Conservation (phyloP, 805 yeast species). For the Candida orba region DNA sequence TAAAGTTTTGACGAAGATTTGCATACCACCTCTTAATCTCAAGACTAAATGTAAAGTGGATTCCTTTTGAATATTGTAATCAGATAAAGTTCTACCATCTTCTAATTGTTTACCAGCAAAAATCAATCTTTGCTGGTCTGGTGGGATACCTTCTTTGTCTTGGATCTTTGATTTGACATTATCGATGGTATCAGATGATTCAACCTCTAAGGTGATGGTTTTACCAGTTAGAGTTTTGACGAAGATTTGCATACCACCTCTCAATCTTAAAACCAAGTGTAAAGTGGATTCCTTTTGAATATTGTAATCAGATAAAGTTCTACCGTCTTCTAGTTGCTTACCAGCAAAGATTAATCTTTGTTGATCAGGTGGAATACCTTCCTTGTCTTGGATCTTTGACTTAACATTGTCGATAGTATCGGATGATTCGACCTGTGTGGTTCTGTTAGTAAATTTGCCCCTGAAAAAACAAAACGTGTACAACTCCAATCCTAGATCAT, state of each 20-base stretch:
- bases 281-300: slow-evolving; percentile 88
- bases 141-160: slow-evolving; percentile 96
- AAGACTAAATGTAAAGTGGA: slow-evolving; percentile 77
- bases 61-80: slow-evolving; percentile 93
- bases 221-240: slow-evolving; percentile 95
- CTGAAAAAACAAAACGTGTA: neutral
- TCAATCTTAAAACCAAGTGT: slow-evolving; percentile 79
- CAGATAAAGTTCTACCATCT: slow-evolving; percentile 91
- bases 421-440: slow-evolving; percentile 84
- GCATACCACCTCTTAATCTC: slow-evolving; percentile 86
- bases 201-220: slow-evolving; percentile 43
- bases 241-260: slow-evolving; percentile 91
- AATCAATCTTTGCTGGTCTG: slow-evolving; percentile 92
- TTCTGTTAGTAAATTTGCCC: slow-evolving; percentile 8
- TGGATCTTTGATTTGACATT: slow-evolving; percentile 93
- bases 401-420: slow-evolving; percentile 93
- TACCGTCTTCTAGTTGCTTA: slow-evolving; percentile 91
- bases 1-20: slow-evolving; percentile 93
- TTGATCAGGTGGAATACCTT: slow-evolving; percentile 98
- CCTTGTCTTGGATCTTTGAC: slow-evolving; percentile 95
- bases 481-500: neutral
- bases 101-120: slow-evolving; percentile 96
- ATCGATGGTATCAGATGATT: slow-evolving; percentile 92
- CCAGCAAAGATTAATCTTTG: slow-evolving; percentile 93
- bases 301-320: slow-evolving; percentile 90